phyloP scores from a whole-genome alignment of 2,329 filamentous ascomycete species.

The Cladosporium sp. region DNA sequence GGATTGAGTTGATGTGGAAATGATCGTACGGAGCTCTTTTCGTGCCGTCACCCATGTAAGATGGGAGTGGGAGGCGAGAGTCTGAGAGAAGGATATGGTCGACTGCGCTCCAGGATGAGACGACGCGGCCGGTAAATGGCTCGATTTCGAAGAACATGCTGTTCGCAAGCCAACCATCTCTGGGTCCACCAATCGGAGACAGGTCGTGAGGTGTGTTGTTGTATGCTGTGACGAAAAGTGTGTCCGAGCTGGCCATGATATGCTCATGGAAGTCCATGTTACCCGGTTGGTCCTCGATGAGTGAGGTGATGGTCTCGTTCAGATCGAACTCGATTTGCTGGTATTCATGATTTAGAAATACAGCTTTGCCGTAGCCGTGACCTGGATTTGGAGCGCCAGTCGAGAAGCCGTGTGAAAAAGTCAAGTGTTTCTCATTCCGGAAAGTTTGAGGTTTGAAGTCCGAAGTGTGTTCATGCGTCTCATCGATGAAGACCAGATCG shows the following conservation, averaged over 20 bases:
- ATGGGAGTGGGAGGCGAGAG: conserved; percentile 23
- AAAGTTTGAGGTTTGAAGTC: conserved; percentile 28
- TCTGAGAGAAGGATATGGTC: conserved; percentile 35
- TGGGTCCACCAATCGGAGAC: conserved; percentile 37
- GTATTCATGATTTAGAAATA: conserved; percentile 28
- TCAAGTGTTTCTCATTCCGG: conserved; percentile 24
- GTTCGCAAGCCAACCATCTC: conserved; percentile 41
- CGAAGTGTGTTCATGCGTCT: conserved; percentile 21
- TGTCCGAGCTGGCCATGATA: conserved; percentile 34
- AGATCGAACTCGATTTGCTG: conserved; percentile 22
- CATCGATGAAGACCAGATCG: conserved; percentile 27
- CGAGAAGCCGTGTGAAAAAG: conserved; percentile 28
- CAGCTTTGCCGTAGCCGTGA: conserved; percentile 31
- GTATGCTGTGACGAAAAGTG: conserved; percentile 37
- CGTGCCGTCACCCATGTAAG: conserved; percentile 19
- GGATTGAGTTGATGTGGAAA: conserved; percentile 36
- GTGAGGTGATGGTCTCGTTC: conserved; percentile 21
- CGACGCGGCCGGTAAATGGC: conserved; percentile 42
- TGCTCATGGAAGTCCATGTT: conserved; percentile 41
- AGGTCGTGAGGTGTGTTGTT: conserved; percentile 39
- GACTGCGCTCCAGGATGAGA: conserved; percentile 47
- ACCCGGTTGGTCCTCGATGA: conserved; percentile 11
- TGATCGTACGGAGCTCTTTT: conserved; percentile 29
- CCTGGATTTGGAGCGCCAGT: conserved; percentile 27
- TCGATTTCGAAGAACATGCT: conserved; percentile 49